Evolutionary conservation across 75 land plant species (phyloP), one percentile per base, ranked within the genome.

Genomic region (Cupressus sempervirens): DNA sequence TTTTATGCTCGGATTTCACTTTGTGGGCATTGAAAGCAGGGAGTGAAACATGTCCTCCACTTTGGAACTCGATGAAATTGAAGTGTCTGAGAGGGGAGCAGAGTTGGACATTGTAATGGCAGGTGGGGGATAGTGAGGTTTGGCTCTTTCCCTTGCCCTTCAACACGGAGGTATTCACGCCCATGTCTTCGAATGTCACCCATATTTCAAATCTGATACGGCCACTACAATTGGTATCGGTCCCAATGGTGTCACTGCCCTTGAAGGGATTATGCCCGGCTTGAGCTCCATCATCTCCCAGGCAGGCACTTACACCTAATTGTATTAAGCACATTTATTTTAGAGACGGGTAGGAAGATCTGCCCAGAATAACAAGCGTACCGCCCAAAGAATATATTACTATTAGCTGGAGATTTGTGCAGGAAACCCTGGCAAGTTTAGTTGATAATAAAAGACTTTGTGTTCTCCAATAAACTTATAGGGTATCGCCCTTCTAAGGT

Each of bases 71-170:
- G 52, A 50, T 50, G 52, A 50, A 50, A 50, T 50, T 12, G 52
- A 12, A 50, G 14, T 50, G 14, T 11, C 52, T 11, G 68, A 65
- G n/a, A 65, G 68, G 26, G 68, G 68, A 65, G 8, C 13, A 65
- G 29, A 65, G 3, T 0, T 23, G 26, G 68, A 65, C n/a, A 65
- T 65, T 65, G 87, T 50, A 10, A 11, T 50, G 11, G 52, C 52
- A 50, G 52, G 52, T 50, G 52, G 52, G 52, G 52, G 52, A 26
- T 32, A 85, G 48, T 81, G 53, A 32, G 88, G 87, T 26, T 46
- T 87, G 83, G 88, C 88, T 12, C 87, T 87, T 52, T 87, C 87
- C 7, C 41, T 86, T n/a, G 88, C 82, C 23, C 85, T 87, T 23
- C 88, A 86, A 45, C 43, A 81, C 36, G 38, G 83, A 41, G 38